Conservation (phyloP, 306 rosid genomes). For the Canavalia ensiformis region DNA sequence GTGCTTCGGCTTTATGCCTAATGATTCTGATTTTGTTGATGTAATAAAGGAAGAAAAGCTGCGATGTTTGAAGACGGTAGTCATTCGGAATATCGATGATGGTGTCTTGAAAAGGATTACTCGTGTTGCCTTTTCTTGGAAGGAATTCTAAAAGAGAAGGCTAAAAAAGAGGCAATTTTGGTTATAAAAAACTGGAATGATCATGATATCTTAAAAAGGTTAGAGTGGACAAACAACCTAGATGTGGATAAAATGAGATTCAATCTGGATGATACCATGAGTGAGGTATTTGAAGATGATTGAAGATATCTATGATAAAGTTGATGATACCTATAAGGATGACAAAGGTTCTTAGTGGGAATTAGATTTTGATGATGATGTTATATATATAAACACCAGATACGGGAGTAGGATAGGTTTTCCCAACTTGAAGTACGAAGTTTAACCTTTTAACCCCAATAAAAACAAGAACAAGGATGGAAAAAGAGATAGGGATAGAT, state of each 20-base stretch:
- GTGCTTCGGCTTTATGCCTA: constrained; percentile 84
- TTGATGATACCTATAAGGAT: constrained; percentile 51
- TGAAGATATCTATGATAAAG: constrained; percentile 49
- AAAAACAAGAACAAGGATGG: too few species aligned
- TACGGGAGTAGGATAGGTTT: too few species aligned
- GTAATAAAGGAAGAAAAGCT: constrained; percentile 79
- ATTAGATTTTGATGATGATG: constrained; percentile 56
- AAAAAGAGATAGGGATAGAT: too few species aligned
- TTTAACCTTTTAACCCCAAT: too few species aligned
- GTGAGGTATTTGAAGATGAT: constrained; percentile 55
- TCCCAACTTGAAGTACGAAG: too few species aligned
- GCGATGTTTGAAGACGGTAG: constrained; percentile 76
- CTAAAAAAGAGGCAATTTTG: constrained; percentile 72
- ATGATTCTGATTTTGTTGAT: constrained; percentile 71
- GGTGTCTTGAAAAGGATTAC: constrained; percentile 83
- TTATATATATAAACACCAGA: neutral
- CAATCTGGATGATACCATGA: constrained; percentile 41
- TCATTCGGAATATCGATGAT: constrained; percentile 69
- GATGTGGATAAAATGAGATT: constrained; percentile 52
- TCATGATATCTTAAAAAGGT: constrained; percentile 71
- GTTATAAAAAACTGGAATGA: constrained; percentile 88
- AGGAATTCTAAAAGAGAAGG: constrained; percentile 84
- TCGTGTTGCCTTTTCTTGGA: constrained; percentile 78
- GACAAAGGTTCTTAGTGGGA: constrained; percentile 75
- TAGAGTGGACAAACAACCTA: constrained; percentile 85